Evolutionary conservation across 768 basidiomycete genomes (phyloP), one percentile per base, ranked within the genome.

Genomic region (Calocybe cyanea): DNA sequence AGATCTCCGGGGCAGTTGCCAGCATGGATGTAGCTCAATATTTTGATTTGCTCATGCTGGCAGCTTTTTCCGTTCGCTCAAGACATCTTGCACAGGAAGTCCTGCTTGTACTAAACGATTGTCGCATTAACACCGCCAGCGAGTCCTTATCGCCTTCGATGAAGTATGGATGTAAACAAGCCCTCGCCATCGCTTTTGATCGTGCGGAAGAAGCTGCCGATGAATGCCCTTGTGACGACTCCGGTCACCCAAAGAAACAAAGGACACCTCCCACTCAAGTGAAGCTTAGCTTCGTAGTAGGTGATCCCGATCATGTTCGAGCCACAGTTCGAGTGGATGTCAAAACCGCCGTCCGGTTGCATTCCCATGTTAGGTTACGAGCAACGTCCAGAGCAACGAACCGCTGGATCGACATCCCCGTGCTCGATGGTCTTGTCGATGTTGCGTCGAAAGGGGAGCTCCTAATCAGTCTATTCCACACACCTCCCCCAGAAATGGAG

Each of bases 151-250:
- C 66, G 5, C 45, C 60, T 0, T 52, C 62, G 0, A 51, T 62
- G 33, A 56, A 58, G n/a, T 80, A 85, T 54, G 73, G 71, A 1
- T 75, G 77, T 52, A 78, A 76, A 41, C 72, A 80, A 25, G 75
- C 76, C 0, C 67, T 84, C 1, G 75, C 72, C 5, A 68, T 85
- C 21, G 73, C 72, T 1, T 82, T 81, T 46, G 83, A 85, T 48
- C 71, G 79, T 10, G 80, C 78, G 1, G 81, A 85, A 52, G 83
- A 85, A 53, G 83, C 82, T 4, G 74, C 74, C 1, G 80, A 83
- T 47, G 72, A 76, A 52, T 85, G 81, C 57, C 82, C 82, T 7
- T 84, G 82, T 45, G 75, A 82, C 48, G 80, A 82, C n/a, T 64
- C 70, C 11, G 83, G 83, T 2, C 65, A 68, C 41, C 77, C 78